Base-by-base conservation (phyloP, 2,329 filamentous ascomycete species). In the Scytalidium sp. region DNA sequence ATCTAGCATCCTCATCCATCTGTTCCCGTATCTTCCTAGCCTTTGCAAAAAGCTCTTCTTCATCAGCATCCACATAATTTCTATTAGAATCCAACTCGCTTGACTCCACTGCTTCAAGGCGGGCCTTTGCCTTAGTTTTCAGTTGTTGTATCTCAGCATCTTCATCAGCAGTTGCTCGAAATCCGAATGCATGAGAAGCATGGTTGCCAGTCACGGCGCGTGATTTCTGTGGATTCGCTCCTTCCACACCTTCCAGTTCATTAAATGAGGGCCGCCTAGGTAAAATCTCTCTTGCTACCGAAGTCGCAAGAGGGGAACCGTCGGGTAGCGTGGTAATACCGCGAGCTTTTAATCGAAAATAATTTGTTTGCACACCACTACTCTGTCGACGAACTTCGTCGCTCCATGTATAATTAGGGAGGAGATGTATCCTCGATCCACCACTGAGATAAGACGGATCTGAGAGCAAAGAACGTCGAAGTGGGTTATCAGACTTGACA, bases 311-410 rank as follows among this genome's bases (percentile, higher is more conserved):
- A 36, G 63, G 58, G 9, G 56, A 58, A 11, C 64, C 63, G 46
- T 63, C 50, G 11, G 57, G 57, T 17, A 65, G 52, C 22, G 62
- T 67, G 2, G 49, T 52, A 8, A 67, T 65, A 2, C 65, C 65
- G 41, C 65, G 57, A 10, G 65, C 65, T 54, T 67, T 67, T 13
- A 67, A 51, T 19, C 65, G 59, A 46, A 67, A 67, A 47, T 67
- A 67, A 49, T 67, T 64, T 3, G 64, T 66, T 32, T 64, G 54
- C 5, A 67, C 64, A 3, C 64, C 64, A 48, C 60, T 67, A 7
- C 57, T 41, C 44, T 61, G 60, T 20, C 50, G 53, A 19, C 56
- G 54, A 17, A 41, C 46, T 29, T 64, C 60, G 19, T 63, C 51
- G 10, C 54, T 45, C 3, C 42, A 22, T 43, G 46, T 51, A 27